Percentiles rank a stretch among this genome's conserved stretches.
Evolutionary conservation across 2,329 filamentous ascomycete genomes (phyloP).

Genomic region (Drechslerella coelobrocha): DNA sequence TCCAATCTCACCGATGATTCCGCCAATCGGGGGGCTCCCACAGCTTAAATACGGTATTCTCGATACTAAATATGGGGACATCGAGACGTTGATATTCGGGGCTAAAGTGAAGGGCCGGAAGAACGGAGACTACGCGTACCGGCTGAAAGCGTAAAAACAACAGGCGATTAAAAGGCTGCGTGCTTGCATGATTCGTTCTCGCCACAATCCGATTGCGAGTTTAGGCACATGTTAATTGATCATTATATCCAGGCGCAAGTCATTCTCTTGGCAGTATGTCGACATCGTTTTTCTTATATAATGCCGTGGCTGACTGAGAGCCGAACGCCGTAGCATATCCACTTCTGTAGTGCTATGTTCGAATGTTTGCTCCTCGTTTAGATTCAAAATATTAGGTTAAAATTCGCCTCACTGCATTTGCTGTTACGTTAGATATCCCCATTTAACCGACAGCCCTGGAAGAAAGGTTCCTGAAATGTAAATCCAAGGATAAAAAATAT

Average conservation of each 20-base stretch:
- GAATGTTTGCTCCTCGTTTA: too few relatives aligned
- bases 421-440: too few relatives aligned
- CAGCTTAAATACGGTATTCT: constrained; percentile 1
- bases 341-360: too few relatives aligned
- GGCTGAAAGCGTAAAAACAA: constrained; percentile 10
- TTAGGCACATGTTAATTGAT: constrained; percentile 35
- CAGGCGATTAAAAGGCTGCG: constrained; percentile 5
- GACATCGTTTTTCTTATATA: too few relatives aligned
- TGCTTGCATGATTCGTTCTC: constrained; percentile 38
- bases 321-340: too few relatives aligned
- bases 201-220: constrained; percentile 19
- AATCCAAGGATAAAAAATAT: too few relatives aligned
- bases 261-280: not conserved
- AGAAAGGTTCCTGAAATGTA: too few relatives aligned
- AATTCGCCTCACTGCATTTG: too few relatives aligned
- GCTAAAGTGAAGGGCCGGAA: constrained; percentile 44
- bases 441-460: too few relatives aligned
- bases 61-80: constrained; percentile 18
- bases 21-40: constrained; percentile 9
- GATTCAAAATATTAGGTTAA: too few relatives aligned
- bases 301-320: too few relatives aligned
- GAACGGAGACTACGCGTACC: constrained; percentile 41
- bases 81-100: constrained; percentile 27
- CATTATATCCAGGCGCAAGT: constrained; percentile 32
- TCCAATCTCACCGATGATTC: constrained; percentile 16